phyloP scores from a whole-genome alignment of 106 monocot species.

The Dactylorhiza incarnata region DNA sequence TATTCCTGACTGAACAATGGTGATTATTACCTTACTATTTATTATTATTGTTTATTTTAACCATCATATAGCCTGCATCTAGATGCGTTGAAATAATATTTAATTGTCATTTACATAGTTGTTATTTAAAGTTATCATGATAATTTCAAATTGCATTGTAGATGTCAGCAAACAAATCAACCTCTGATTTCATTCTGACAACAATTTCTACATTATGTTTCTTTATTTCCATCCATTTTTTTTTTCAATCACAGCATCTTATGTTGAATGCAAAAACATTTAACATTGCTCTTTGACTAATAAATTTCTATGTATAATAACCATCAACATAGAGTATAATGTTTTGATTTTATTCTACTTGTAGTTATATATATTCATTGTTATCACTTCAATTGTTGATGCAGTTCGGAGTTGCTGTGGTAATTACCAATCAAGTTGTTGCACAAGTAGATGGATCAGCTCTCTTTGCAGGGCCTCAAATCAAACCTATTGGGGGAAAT shows the following conservation, averaged over 20 bases:
- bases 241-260: not conserved
- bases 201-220: not conserved
- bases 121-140: too few relatives aligned
- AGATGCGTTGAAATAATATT: too few relatives aligned
- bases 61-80: too few relatives aligned
- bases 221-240: not conserved
- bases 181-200: too few relatives aligned
- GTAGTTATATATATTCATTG: conserved; percentile 1
- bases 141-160: too few relatives aligned
- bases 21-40: too few relatives aligned
- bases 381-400: conserved; percentile 6
- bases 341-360: not conserved
- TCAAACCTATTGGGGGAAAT: conserved; percentile 94
- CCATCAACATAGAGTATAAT: not conserved
- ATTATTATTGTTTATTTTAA: too few relatives aligned
- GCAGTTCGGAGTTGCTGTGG: conserved; percentile 93
- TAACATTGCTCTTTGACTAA: not conserved
- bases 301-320: not conserved
- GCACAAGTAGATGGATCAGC: conserved; percentile 97
- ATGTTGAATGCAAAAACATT: not conserved
- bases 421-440: conserved; percentile 94
- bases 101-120: too few relatives aligned
- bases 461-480: conserved; percentile 87
- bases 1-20: too few relatives aligned
- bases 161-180: too few relatives aligned